Conservation (phyloP, 1,284 basidiomycete genomes). For the Tausonia pullulans region DNA sequence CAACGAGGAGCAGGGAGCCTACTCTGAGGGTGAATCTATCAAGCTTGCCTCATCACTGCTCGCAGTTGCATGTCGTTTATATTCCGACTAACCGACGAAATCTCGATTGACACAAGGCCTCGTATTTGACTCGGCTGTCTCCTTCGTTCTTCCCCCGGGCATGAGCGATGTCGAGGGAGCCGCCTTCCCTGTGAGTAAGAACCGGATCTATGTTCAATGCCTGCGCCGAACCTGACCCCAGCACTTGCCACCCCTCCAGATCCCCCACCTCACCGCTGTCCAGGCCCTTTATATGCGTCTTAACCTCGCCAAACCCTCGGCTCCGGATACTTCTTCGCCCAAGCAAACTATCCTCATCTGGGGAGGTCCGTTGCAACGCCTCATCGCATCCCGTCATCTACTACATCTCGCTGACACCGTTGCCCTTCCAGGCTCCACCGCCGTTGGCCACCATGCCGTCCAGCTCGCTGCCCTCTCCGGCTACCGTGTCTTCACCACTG, state of each 20-base stretch:
- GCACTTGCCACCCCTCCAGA: background rate
- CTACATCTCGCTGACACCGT: constrained; percentile 30
- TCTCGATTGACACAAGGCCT: background rate
- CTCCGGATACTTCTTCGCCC: background rate
- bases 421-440: constrained; percentile 47
- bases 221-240: too few relatives aligned
- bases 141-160: background rate
- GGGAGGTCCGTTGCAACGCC: background rate
- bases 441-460: constrained; percentile 43
- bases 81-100: background rate
- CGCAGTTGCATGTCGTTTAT: background rate
- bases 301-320: constrained; percentile 2
- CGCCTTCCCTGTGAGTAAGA: background rate
- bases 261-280: constrained; percentile 14
- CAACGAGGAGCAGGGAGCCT: background rate
- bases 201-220: too few relatives aligned
- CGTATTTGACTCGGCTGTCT: constrained; percentile 1
- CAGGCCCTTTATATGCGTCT: constrained; percentile 11
- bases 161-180: constrained; percentile 1
- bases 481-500: constrained; percentile 40
- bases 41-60: too few relatives aligned
- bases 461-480: constrained; percentile 43
- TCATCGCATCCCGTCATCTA: background rate
- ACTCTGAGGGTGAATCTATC: background rate
- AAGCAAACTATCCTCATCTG: constrained; percentile 3